A percentile compares a stretch with the other conserved stretches of the same genome.
These are phyloP conservation scores for Rhodotorula kratochvilovae DNA, from an alignment of 768 basidiomycete genomes.

Conservation along the genomic window DNA sequence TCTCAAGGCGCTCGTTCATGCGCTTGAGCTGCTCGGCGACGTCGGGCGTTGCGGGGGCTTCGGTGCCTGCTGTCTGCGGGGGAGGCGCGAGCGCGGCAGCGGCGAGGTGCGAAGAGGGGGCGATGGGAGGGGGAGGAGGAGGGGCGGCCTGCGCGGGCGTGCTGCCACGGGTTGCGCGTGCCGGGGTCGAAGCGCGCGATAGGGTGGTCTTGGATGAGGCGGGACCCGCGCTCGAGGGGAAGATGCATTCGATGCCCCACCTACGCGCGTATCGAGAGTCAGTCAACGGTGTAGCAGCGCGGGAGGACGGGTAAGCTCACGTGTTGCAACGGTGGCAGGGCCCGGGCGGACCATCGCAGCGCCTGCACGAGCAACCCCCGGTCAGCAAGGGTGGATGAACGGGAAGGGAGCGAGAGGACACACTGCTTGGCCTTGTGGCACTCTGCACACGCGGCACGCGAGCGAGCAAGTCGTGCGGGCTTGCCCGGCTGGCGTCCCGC, in stretches of 20 bases:
- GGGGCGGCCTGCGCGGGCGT: background rate
- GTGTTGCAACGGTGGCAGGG: conserved; percentile 35
- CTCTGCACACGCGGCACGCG: conserved; percentile 11
- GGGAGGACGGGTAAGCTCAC: conserved; percentile 6
- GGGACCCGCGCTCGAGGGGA: conserved; percentile 25
- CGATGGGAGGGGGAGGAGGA: background rate
- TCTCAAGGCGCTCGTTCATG: conserved; percentile 38
- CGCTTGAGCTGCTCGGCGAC: conserved; percentile 28
- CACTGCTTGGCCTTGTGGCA: conserved; percentile 39
- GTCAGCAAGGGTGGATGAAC: background rate
- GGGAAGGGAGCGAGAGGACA: background rate
- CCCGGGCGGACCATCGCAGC: conserved; percentile 31
- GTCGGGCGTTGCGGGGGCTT: conserved; percentile 4
- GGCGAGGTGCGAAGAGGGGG: background rate
- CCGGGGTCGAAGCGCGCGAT: background rate
- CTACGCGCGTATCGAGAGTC: background rate
- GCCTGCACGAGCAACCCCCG: background rate
- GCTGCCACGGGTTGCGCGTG: background rate
- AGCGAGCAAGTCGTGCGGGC: conserved; percentile 4
- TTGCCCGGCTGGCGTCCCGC: background rate
- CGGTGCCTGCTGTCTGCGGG: background rate
- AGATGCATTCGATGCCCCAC: conserved; percentile 32
- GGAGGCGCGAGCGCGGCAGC: background rate
- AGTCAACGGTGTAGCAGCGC: too few relatives aligned
- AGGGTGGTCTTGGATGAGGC: background rate